A percentile compares a stretch with the other conserved stretches of the same genome.
phyloP scores from a whole-genome alignment of 2,329 filamentous ascomycete genomes.

The Lachnellula willkommii region DNA sequence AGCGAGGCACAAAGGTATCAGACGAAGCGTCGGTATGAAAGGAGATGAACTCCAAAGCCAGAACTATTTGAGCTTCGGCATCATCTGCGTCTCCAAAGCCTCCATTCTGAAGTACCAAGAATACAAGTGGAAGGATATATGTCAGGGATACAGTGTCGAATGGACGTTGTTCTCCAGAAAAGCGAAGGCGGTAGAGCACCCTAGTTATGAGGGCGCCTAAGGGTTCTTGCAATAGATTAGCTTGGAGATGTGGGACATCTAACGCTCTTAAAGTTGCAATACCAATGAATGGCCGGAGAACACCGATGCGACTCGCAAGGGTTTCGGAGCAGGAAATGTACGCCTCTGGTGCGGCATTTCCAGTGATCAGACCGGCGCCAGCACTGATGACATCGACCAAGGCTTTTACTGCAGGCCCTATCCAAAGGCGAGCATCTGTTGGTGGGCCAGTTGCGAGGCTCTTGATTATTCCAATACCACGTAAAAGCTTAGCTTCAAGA shows the following conservation, averaged over 20 bases:
- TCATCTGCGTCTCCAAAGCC: slow-evolving; percentile 76
- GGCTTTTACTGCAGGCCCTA: slow-evolving; percentile 71
- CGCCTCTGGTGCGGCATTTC: slow-evolving; percentile 69
- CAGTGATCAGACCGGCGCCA: slow-evolving; percentile 75
- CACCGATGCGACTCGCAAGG: slow-evolving; percentile 67
- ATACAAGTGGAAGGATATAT: slow-evolving; percentile 78
- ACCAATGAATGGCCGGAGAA: slow-evolving; percentile 76
- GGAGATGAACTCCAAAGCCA: slow-evolving; percentile 81
- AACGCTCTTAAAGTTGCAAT: slow-evolving; percentile 79
- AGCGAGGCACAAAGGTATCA: slow-evolving; percentile 70
- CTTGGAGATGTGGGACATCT: slow-evolving; percentile 65
- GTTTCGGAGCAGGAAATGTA: slow-evolving; percentile 77
- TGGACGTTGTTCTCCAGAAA: slow-evolving; percentile 87
- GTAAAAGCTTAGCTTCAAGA: slow-evolving; percentile 65
- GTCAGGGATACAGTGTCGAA: slow-evolving; percentile 84
- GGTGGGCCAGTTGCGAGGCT: slow-evolving; percentile 80
- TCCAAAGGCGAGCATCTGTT: slow-evolving; percentile 85
- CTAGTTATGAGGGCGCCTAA: slow-evolving; percentile 80
- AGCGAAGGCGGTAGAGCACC: slow-evolving; percentile 83
- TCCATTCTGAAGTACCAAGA: slow-evolving; percentile 71
- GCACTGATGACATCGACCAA: slow-evolving; percentile 71
- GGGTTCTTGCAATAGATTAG: slow-evolving; percentile 71
- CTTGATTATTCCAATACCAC: slow-evolving; percentile 80
- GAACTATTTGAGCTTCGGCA: slow-evolving; percentile 79
- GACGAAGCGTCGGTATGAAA: slow-evolving; percentile 80